Evolutionary conservation across 192 early-diverging fungal species (phyloP).

Genomic region (Backusella sp.): DNA sequence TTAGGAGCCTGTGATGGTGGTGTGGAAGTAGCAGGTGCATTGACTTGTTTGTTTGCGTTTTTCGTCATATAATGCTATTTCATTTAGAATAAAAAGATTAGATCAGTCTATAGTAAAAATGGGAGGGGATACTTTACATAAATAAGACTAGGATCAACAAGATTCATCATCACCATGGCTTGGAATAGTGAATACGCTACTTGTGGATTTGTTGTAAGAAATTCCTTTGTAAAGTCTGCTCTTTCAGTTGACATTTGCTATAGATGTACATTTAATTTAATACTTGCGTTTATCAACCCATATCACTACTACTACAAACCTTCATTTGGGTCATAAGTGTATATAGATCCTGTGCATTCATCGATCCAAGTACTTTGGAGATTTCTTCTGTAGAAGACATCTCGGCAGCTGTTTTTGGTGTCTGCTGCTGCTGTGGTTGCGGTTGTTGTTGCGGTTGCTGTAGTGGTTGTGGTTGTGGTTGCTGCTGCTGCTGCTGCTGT

Average conservation of each 20-base stretch:
- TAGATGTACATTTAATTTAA: background rate
- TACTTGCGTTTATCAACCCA: too few relatives aligned
- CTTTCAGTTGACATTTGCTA: conserved; percentile 55
- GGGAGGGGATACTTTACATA: conserved; percentile 36
- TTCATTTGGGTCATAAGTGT: conserved; percentile 68
- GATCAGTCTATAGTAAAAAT: background rate
- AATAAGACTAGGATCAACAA: conserved; percentile 67
- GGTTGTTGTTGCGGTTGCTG: background rate
- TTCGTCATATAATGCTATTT: conserved; percentile 20
- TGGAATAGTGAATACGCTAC: conserved; percentile 85
- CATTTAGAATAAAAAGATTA: background rate
- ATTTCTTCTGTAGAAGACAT: conserved; percentile 45
- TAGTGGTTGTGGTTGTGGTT: background rate
- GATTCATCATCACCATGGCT: conserved; percentile 75
- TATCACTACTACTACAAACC: conserved; percentile 29
- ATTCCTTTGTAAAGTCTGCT: conserved; percentile 62
- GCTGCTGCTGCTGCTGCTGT: background rate
- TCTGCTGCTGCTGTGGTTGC: conserved; percentile 18
- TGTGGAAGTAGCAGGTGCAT: background rate
- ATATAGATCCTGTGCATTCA: conserved; percentile 58
- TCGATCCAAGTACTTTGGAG: conserved; percentile 53
- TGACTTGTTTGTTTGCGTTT: background rate
- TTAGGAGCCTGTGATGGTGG: background rate
- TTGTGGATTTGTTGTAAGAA: conserved; percentile 77
- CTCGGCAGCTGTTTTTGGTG: background rate